A percentile compares a stretch with the other conserved stretches of the same genome.
Evolutionary conservation across 192 early-diverging fungal genomes (phyloP).

Genomic region (Coemansia furcata): DNA sequence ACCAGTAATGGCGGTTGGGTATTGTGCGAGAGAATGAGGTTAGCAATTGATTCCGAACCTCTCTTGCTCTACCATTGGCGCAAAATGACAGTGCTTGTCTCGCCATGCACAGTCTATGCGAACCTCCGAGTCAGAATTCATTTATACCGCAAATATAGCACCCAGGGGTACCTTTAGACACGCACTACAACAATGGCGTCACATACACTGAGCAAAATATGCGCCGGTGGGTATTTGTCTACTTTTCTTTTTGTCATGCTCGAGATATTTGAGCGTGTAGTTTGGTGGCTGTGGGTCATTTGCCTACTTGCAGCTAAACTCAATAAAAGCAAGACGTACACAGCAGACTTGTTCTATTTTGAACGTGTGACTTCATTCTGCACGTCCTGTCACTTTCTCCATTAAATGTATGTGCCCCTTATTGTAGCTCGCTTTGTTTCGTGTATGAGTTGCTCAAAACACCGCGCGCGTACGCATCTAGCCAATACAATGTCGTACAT

Average conservation of each 20-base stretch:
- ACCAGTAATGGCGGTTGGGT: neutral
- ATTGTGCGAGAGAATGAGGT: neutral
- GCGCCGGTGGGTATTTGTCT: neutral
- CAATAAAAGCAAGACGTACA: slow-evolving; percentile 2
- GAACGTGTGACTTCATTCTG: neutral
- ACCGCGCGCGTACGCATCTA: neutral
- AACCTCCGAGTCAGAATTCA: neutral
- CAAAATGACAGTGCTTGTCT: neutral
- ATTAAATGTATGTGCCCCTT: neutral
- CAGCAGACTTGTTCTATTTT: slow-evolving; percentile 1
- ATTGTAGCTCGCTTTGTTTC: neutral
- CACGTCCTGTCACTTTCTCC: neutral
- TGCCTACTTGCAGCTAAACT: slow-evolving; percentile 1
- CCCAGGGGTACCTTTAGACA: neutral
- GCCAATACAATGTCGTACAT: neutral
- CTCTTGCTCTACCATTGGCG: neutral
- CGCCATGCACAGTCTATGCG: neutral
- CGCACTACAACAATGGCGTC: neutral
- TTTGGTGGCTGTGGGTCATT: slow-evolving; percentile 1
- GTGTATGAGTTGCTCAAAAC: neutral
- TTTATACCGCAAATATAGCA: neutral
- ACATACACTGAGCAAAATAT: neutral
- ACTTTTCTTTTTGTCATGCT: neutral
- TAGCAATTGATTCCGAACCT: neutral
- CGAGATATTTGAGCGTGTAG: neutral